Evolutionary conservation across 345 rosid genomes (phyloP), one percentile per base, ranked within the genome.

Genomic region (Acer negundo): DNA sequence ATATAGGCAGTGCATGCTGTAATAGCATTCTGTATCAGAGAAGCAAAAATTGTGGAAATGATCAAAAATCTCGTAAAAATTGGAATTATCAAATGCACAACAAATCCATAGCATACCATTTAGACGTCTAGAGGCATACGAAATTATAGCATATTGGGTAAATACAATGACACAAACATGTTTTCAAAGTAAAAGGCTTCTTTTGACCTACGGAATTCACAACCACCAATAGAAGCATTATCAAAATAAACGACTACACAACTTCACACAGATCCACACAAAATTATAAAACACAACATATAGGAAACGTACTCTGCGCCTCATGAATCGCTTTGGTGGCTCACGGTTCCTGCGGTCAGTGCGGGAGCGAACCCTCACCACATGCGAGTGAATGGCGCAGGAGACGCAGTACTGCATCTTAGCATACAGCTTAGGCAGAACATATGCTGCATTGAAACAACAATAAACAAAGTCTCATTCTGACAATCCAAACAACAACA

Each of bases 341-440:
- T 89, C 92, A 73, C 98, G 93, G 20, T 86, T 86, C 77, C 97
- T 89, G 72, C 98, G 87, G 64, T 90, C 69, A 0, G 91, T 80
- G 82, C 90, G 88, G 19, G 97, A 92, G n/a, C 97, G 90, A 55
- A 92, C 98, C 85, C 98, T 91, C 77, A 95, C 98, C 1, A 94
- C 99, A 46, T 92, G 98, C 13, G 99, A 96, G 89, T 96, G 99
- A 78, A 96, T 94, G 1, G 99, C 99, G 73, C 98, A 96, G 0
- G 98, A 94, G 55, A 96, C 97, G 24, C 99, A 96, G 89, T 94
- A 92, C 77, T 91, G 98, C 87, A 82, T 92, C 94, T 96, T 94
- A 0, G 94, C 89, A 68, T 96, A 92, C 62, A 92, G 76, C 88
- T 92, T 92, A 0, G 97, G 98, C 20, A 94, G 89, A 56, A 89